A percentile compares a stretch with the other conserved stretches of the same genome.
Conservation (phyloP, 352 stramenopile genomes). For the Pythium brachiatum region DNA sequence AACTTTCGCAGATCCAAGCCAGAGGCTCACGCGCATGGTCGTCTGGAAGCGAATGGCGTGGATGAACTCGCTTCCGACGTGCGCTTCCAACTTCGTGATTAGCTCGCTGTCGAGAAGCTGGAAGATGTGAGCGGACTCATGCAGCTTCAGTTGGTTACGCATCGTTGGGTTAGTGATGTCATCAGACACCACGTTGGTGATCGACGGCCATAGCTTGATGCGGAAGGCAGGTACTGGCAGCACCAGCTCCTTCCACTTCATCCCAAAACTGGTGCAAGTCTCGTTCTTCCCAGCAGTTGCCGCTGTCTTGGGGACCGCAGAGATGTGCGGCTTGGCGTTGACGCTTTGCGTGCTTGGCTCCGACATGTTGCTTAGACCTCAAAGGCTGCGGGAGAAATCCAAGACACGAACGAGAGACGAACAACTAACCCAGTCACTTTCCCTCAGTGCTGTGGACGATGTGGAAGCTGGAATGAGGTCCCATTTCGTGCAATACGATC, state of each 20-base stretch:
- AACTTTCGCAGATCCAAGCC: slow-evolving; percentile 8
- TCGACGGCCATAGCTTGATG: slow-evolving; percentile 9
- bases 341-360: neutral
- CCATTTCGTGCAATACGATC: too few relatives aligned
- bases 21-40: slow-evolving; percentile 11
- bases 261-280: neutral
- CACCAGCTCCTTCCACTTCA: slow-evolving; percentile 9
- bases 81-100: neutral
- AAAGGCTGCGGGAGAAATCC: neutral
- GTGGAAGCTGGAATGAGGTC: too few relatives aligned
- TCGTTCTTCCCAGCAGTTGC: neutral
- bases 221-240: slow-evolving; percentile 2
- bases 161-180: neutral
- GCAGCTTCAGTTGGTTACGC: neutral
- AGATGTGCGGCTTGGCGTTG: neutral
- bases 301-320: neutral
- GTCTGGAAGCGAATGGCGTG: slow-evolving; percentile 19
- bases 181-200: slow-evolving; percentile 11
- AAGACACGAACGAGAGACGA: neutral
- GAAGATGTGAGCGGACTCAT: slow-evolving; percentile 7
- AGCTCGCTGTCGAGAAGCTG: slow-evolving; percentile 13
- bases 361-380: too few relatives aligned
- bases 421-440: too few relatives aligned
- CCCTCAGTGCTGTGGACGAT: too few relatives aligned
- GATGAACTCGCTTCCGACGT: neutral